Percentiles rank a stretch among this genome's conserved stretches.
phyloP scores from a whole-genome alignment of 768 basidiomycete genomes.

The Sarcodon aspratus region DNA sequence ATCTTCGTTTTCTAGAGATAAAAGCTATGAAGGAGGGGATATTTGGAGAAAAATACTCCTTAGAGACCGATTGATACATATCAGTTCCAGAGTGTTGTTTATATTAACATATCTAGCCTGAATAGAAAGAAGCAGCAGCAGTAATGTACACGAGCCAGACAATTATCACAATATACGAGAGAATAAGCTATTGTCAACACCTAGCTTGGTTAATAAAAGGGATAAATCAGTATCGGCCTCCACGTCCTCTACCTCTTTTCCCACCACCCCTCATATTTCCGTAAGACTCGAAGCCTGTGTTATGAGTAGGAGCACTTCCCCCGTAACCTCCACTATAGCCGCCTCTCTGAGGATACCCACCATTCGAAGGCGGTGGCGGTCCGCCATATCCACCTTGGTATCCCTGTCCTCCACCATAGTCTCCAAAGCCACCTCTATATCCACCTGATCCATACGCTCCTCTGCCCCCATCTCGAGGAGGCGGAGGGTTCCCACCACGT shows the following conservation, averaged over 20 bases:
- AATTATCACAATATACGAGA: neutral
- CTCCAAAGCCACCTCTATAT: constrained; percentile 16
- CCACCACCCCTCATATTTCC: constrained; percentile 9
- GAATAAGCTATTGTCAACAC: neutral
- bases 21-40: constrained; percentile 51
- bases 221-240: constrained; percentile 28
- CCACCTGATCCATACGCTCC: constrained; percentile 19
- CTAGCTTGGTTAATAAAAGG: neutral
- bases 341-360: constrained; percentile 5
- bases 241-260: constrained; percentile 38
- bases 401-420: constrained; percentile 22
- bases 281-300: constrained; percentile 1
- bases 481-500: too few species aligned
- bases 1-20: constrained; percentile 35
- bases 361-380: neutral
- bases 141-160: neutral
- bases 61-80: neutral
- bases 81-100: neutral
- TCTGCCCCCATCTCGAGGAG: constrained; percentile 10
- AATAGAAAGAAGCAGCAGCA: too few species aligned
- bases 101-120: neutral
- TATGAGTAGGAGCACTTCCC: neutral
- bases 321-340: neutral
- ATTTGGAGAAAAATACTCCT: constrained; percentile 18
- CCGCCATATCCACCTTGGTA: constrained; percentile 25